Conservation (phyloP, 2,329 filamentous ascomycete genomes). For the Penicillium sp. region DNA sequence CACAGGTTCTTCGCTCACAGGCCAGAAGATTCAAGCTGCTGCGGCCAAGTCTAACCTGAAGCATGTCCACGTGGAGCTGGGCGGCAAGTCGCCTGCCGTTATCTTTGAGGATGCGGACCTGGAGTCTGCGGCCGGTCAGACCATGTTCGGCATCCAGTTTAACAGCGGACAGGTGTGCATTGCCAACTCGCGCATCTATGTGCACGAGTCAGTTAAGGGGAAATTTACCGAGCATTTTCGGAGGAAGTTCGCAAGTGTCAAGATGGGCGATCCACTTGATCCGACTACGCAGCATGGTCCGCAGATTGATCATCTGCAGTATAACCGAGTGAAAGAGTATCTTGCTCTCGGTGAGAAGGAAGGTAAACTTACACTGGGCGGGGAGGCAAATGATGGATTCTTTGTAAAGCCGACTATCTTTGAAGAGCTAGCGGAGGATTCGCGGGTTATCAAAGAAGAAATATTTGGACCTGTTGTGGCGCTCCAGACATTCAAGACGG, state of each 20-base stretch:
- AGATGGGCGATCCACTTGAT: constrained; percentile 76
- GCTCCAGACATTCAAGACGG: constrained; percentile 41
- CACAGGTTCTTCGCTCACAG: constrained; percentile 58
- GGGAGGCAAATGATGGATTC: constrained; percentile 73
- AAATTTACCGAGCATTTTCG: constrained; percentile 78
- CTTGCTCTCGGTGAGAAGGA: constrained; percentile 64
- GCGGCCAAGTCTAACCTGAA: constrained; percentile 40
- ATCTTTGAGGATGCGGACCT: constrained; percentile 44
- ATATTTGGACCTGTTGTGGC: constrained; percentile 46
- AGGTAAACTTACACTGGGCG: constrained; percentile 64
- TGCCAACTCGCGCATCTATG: constrained; percentile 68
- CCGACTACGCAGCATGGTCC: constrained; percentile 78
- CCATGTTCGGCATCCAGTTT: constrained; percentile 50
- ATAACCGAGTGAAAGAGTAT: constrained; percentile 77
- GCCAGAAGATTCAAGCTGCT: constrained; percentile 50
- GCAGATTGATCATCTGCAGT: constrained; percentile 78
- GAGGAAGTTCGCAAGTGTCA: constrained; percentile 67
- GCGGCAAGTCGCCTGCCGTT: constrained; percentile 36
- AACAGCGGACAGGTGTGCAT: constrained; percentile 62
- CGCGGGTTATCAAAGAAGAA: constrained; percentile 39
- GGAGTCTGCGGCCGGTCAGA: constrained; percentile 45
- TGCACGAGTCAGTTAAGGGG: constrained; percentile 80
- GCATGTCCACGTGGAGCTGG: constrained; percentile 34
- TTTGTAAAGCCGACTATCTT: constrained; percentile 87
- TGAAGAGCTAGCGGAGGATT: constrained; percentile 60